Base-by-base conservation (phyloP, 768 basidiomycete species). In the Calvatia gigantea region DNA sequence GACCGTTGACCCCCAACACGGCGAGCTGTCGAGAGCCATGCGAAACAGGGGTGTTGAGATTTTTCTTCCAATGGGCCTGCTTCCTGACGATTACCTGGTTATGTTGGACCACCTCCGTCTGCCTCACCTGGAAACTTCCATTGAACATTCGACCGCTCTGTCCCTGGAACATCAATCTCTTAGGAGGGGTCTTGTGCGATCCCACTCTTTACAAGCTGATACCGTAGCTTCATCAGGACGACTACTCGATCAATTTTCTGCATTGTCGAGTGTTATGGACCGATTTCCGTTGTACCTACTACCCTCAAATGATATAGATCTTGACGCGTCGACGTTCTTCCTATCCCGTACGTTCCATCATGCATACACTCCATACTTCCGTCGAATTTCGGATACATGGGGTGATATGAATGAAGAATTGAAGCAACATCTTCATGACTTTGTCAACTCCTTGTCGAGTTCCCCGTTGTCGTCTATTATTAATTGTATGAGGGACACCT, bases 11-110 rank as follows among this genome's bases (percentile, higher is more conserved):
- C 90, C 93, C 27, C 86, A 87, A 58, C 80, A 87, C 58, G 97
- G 97, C 42, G 97, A 99, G 70, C 75, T 98, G 9, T 98, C 97
- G 1, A 81, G 97, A 33, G 97, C 97, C 2, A 99, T 99, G 97
- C 88, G 97, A 23, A 99, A 99, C 71, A 85, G 97, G 54, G 96
- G 96, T 15, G 75, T 97, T 32, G 97, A 99, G 69, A 79, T 98
- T 44, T 78, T 80, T 27, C 62, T 94, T 51, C 51, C 77, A 8
- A 48, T 65, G 4, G 50, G 56, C 17, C 67, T 70, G 45, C 63
- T 66, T 12, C 60, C 71, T 9, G 81, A 85, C 56, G 87, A 88
- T 60, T n/a, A 29, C 7, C 52, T 50, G 28, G 74, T 80, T 23
- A 55, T 86, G 14, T 68, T 70, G 14, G 77, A 83, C 53, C 70